Conservation (phyloP, 1,139 yeast species). For the Saccharomyces hybrid region DNA sequence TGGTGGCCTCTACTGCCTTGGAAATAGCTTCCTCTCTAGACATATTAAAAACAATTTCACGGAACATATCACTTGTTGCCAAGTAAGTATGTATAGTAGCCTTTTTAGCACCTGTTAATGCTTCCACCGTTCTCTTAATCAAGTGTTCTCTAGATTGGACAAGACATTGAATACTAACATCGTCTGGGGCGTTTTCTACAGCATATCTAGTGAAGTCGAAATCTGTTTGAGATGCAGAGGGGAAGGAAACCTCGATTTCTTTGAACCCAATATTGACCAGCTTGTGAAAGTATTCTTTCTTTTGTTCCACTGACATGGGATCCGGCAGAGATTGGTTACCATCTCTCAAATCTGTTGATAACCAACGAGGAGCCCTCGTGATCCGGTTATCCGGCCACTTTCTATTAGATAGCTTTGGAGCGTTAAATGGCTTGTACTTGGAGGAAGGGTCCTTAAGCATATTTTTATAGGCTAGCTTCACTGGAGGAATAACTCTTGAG, state of each 20-base stretch:
- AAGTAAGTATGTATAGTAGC: constrained; percentile 88
- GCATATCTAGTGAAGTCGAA: constrained; percentile 93
- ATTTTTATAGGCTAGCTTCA: constrained; percentile 31
- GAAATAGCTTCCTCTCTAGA: constrained; percentile 68
- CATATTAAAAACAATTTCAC: constrained; percentile 87
- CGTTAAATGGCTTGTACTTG: constrained; percentile 66
- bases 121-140: constrained; percentile 80
- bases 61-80: constrained; percentile 85
- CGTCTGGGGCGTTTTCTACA: constrained; percentile 86
- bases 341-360: constrained; percentile 90
- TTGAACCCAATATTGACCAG: constrained; percentile 87
- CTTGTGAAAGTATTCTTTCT: constrained; percentile 79
- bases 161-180: constrained; percentile 84
- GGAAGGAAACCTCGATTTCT: constrained; percentile 95
- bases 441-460: constrained; percentile 68
- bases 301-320: constrained; percentile 89
- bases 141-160: constrained; percentile 90
- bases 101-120: constrained; percentile 78
- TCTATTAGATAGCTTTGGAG: constrained; percentile 63
- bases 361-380: constrained; percentile 87
- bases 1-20: constrained; percentile 76
- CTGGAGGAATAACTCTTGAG: constrained; percentile 27
- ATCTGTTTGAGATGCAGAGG: constrained; percentile 92
- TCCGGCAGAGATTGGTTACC: constrained; percentile 97
- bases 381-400: constrained; percentile 80